These are phyloP conservation scores for Clarireedia hainanense DNA, from an alignment of 2,329 filamentous ascomycete species.

Conservation along the genomic window DNA sequence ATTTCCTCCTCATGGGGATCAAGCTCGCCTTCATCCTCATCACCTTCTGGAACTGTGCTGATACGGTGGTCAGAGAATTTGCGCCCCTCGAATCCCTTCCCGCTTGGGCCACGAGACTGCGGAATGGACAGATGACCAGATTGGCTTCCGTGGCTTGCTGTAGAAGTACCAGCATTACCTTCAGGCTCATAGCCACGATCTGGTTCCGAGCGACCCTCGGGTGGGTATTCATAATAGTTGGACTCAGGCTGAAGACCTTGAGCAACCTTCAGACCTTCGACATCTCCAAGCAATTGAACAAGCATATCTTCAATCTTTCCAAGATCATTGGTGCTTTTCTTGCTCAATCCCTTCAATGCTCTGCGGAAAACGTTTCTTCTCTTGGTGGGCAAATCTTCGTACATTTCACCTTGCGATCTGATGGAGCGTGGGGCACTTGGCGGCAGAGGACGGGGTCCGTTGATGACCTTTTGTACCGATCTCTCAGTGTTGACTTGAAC, in stretches of 20 bases:
- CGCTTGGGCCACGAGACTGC: constrained; percentile 36
- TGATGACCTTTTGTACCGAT: constrained; percentile 72
- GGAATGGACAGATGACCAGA: constrained; percentile 67
- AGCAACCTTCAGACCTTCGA: constrained; percentile 67
- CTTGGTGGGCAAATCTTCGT: constrained; percentile 59
- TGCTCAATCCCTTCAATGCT: constrained; percentile 82
- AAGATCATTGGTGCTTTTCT: constrained; percentile 82
- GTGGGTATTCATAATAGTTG: constrained; percentile 63
- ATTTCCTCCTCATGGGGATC: constrained; percentile 39
- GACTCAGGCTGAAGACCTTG: constrained; percentile 41
- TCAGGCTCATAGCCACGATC: constrained; percentile 77
- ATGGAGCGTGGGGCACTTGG: constrained; percentile 41
- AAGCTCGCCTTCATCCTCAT: constrained; percentile 56
- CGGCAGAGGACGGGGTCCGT: constrained; percentile 79
- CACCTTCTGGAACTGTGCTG: constrained; percentile 79
- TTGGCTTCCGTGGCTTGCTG: constrained; percentile 62
- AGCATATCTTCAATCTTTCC: constrained; percentile 87
- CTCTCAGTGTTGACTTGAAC: constrained; percentile 84
- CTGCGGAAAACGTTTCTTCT: constrained; percentile 90
- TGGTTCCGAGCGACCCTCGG: constrained; percentile 56
- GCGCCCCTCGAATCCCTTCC: constrained; percentile 30
- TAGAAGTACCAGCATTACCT: constrained; percentile 68
- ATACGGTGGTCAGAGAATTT: constrained; percentile 71
- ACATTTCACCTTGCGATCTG: constrained; percentile 42
- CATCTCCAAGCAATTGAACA: constrained; percentile 83